Base-by-base conservation (phyloP, 306 rosid genomes). In the Pueraria montana region DNA sequence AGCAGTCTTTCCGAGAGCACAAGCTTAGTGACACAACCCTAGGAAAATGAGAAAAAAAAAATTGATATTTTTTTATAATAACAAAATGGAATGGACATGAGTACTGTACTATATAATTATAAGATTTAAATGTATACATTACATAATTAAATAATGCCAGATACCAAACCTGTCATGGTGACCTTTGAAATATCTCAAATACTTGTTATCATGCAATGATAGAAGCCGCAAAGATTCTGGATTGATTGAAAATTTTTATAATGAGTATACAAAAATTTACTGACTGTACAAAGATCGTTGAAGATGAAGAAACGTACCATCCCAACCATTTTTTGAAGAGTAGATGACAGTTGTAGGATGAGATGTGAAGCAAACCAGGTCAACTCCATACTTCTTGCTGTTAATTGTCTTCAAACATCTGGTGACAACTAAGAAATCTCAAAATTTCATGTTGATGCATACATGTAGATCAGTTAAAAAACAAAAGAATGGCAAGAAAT, bases 281-380 rank as follows among this genome's bases (percentile, higher is more conserved):
- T 23, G 18, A 27, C 27, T 21, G 20, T 3, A 72, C 26, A 10
- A 72, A 75, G 46, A 26, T 46, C 30, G 40, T 73, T 45, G 34
- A 79, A 74, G 67, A 78, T 48, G 26, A 20, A 62, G 36, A 72
- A 42, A 79, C 92, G 40, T 88, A 92, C 99, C 99, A 82, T 96
- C 99, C 99, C 99, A 94, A 46, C 99, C 99, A 86, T 96, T 96
- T 92, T 92, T 92, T 2, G 99, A 96, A 55, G 99, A 96, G 88
- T 96, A 96, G 58, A 96, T 96, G 72, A 96, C 99, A 12, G 98
- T 96, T 69, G 97, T 92, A 38, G 99, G 98, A 86, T 96, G 98
- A 80, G 97, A 90, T 75, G 99, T 93, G 72, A 92, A 96, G 92
- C 94, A 91, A 89, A 96, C 98, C 82, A 96, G 87, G 79, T 93